Conservation (phyloP, 2,329 filamentous ascomycete species). For the Fusarium virguliforme region DNA sequence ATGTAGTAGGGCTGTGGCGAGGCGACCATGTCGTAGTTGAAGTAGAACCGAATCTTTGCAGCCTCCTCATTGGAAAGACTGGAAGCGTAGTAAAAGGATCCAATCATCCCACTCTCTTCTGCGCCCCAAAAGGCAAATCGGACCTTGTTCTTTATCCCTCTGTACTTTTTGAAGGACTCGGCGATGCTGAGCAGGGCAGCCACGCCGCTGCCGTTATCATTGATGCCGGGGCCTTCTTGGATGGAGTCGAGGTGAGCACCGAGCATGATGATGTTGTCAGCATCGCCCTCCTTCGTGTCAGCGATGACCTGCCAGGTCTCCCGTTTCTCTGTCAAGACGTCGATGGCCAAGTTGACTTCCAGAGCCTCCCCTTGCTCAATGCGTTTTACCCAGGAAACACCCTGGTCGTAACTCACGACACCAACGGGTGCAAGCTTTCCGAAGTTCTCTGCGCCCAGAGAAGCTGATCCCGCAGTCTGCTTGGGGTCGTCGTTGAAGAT, state of each 20-base stretch:
- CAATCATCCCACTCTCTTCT: constrained; percentile 61
- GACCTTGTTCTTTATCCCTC: constrained; percentile 58
- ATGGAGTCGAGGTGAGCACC: constrained; percentile 61
- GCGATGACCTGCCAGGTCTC: constrained; percentile 60
- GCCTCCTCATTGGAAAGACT: constrained; percentile 56
- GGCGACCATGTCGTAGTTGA: constrained; percentile 80
- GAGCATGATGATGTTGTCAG: constrained; percentile 58
- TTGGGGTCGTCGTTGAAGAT: constrained; percentile 75
- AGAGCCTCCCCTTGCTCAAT: constrained; percentile 54
- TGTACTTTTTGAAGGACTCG: constrained; percentile 55
- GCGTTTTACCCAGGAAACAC: constrained; percentile 53
- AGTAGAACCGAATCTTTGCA: constrained; percentile 75
- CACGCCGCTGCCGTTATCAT: constrained; percentile 60
- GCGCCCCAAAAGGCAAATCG: constrained; percentile 61
- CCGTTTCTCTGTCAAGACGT: constrained; percentile 57
- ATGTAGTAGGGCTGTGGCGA: constrained; percentile 58
- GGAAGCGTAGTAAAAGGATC: constrained; percentile 58
- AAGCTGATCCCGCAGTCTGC: constrained; percentile 61
- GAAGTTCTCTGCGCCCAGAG: constrained; percentile 63
- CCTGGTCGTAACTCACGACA: constrained; percentile 55
- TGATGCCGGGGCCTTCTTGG: constrained; percentile 59
- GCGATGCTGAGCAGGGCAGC: constrained; percentile 57
- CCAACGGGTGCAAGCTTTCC: constrained; percentile 55
- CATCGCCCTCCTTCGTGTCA: constrained; percentile 60
- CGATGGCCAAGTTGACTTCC: constrained; percentile 54